phyloP scores from a whole-genome alignment of 148 eudicot species.

The Silene conica region DNA sequence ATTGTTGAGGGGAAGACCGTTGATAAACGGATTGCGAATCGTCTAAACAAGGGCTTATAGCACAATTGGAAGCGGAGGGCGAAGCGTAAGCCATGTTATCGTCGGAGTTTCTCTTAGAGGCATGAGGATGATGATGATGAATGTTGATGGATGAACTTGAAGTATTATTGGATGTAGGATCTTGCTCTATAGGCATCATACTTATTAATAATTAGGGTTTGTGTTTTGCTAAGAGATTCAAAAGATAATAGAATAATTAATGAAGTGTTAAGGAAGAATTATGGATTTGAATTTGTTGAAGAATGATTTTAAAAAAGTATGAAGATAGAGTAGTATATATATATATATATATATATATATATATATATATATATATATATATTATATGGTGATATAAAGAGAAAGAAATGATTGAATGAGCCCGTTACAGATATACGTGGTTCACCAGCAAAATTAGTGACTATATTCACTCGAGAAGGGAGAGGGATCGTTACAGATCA shows the following conservation, averaged over 20 bases:
- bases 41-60: conserved; percentile 40
- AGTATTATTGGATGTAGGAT: conserved; percentile 25
- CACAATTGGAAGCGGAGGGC: conserved; percentile 30
- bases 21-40: conserved; percentile 19
- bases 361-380: no score
- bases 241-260: no score
- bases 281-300: no score
- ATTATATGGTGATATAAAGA: background rate
- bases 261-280: background rate
- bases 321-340: no score
- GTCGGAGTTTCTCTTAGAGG: conserved; percentile 15
- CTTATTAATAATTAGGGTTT: background rate
- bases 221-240: no score
- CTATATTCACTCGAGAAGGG: no score
- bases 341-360: no score
- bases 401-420: background rate
- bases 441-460: no score
- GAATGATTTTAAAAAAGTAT: no score
- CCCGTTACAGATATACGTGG: no score
- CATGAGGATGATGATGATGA: conserved; percentile 15
- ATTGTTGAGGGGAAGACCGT: conserved; percentile 12
- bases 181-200: conserved; percentile 63
- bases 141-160: conserved; percentile 23
- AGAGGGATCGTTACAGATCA: no score
- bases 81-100: conserved; percentile 28